phyloP scores from a whole-genome alignment of 2,329 filamentous ascomycete species.

The Aurifilum marmelostoma region DNA sequence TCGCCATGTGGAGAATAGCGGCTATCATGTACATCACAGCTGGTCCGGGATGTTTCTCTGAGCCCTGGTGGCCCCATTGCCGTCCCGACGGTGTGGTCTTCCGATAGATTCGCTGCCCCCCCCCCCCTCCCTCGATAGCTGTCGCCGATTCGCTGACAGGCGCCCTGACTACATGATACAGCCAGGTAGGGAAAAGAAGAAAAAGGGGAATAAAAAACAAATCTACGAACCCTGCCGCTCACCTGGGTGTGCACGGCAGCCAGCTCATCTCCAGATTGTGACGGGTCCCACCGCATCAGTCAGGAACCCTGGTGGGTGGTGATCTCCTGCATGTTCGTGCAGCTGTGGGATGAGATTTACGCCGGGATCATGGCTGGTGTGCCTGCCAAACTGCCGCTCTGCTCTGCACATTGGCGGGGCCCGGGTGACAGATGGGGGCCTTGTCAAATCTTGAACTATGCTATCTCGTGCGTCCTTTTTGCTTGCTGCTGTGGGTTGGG shows the following conservation, averaged over 20 bases:
- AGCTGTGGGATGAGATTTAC: constrained; percentile 18
- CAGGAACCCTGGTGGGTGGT: constrained; percentile 17
- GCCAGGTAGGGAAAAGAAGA: background rate
- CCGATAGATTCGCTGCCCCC: constrained; percentile 11
- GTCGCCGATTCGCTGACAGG: constrained; percentile 20
- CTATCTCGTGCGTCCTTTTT: constrained; percentile 2
- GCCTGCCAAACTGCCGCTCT: constrained; percentile 22
- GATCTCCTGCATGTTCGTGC: constrained; percentile 23
- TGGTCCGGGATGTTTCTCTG: constrained; percentile 15
- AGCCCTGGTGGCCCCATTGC: constrained; percentile 11
- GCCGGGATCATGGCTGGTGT: constrained; percentile 11
- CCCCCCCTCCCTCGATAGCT: constrained; percentile 2
- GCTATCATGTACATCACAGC: constrained; percentile 18
- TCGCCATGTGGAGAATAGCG: constrained; percentile 27
- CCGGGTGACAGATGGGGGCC: background rate
- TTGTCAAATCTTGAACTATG: constrained; percentile 8
- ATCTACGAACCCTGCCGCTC: constrained; percentile 4
- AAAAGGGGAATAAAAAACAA: too few species aligned
- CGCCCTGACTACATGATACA: constrained; percentile 18
- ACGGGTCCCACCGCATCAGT: constrained; percentile 19
- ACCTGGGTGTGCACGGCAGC: constrained; percentile 11
- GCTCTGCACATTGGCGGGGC: background rate
- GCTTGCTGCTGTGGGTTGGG: background rate
- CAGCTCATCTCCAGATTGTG: constrained; percentile 21
- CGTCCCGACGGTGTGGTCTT: constrained; percentile 23